phyloP scores from a whole-genome alignment of 352 stramenopile species.

The Phytophthora palmivora region DNA sequence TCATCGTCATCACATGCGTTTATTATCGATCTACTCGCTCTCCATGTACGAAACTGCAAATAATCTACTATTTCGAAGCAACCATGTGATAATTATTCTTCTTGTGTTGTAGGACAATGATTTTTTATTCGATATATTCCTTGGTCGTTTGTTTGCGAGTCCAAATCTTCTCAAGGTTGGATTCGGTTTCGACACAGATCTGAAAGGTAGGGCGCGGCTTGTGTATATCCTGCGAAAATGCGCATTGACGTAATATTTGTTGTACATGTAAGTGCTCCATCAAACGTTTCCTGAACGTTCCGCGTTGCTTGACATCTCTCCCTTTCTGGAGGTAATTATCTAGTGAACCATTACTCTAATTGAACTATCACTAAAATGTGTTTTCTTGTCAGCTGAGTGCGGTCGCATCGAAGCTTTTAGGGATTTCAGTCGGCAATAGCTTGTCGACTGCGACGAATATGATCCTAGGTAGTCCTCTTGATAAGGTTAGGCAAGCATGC shows the following conservation, averaged over 20 bases:
- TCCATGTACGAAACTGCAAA: slow-evolving; percentile 74
- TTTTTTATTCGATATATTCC: slow-evolving; percentile 58
- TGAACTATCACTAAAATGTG: neutral
- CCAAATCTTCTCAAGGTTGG: slow-evolving; percentile 56
- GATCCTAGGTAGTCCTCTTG: slow-evolving; percentile 59
- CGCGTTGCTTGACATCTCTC: slow-evolving; percentile 41
- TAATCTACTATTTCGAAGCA: too few species aligned
- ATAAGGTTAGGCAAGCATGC: slow-evolving; percentile 54
- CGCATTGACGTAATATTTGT: neutral
- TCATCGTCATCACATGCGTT: slow-evolving; percentile 55
- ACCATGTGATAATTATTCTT: neutral
- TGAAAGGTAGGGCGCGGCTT: slow-evolving; percentile 54
- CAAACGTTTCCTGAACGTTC: slow-evolving; percentile 71
- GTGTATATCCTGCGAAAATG: neutral
- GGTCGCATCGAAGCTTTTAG: slow-evolving; percentile 45
- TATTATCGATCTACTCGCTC: slow-evolving; percentile 62
- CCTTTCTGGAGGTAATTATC: slow-evolving; percentile 56
- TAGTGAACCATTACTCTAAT: neutral
- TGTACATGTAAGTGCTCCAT: slow-evolving; percentile 64
- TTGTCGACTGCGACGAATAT: slow-evolving; percentile 59
- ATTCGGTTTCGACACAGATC: slow-evolving; percentile 76
- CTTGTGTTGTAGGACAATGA: slow-evolving; percentile 39
- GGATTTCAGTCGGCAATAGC: slow-evolving; percentile 54
- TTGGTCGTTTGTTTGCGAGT: slow-evolving; percentile 47
- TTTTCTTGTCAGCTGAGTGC: slow-evolving; percentile 39